Evolutionary conservation across 768 basidiomycete genomes (phyloP).

Genomic region (Tephrocybe sp.): DNA sequence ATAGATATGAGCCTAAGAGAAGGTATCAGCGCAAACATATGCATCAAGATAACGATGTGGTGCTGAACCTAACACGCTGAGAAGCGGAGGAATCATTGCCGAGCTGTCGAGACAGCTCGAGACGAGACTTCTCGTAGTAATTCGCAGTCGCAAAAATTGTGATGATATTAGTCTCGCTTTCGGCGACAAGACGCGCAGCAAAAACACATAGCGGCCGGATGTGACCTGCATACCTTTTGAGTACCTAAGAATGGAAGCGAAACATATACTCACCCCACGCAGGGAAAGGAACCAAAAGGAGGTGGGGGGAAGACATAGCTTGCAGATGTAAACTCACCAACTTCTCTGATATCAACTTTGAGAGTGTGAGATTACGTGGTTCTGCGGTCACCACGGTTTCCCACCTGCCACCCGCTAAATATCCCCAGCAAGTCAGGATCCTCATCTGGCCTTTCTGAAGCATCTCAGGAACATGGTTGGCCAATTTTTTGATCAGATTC

Average conservation of each 20-base stretch:
- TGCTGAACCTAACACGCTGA: constrained; percentile 3
- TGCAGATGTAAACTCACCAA: no score
- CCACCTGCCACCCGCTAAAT: no score
- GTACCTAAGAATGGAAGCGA: background rate
- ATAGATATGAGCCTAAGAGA: constrained; percentile 5
- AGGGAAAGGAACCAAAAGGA: constrained; percentile 5
- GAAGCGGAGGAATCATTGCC: background rate
- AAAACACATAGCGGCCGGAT: constrained; percentile 11
- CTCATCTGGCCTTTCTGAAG: no score
- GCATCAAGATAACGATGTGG: background rate
- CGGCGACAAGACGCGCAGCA: constrained; percentile 11
- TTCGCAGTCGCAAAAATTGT: constrained; percentile 8
- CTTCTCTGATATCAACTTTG: no score
- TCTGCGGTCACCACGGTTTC: no score
- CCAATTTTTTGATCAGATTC: no score
- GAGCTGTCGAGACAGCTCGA: constrained; percentile 10
- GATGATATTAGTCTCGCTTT: constrained; percentile 3
- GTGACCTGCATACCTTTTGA: constrained; percentile 8
- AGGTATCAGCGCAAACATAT: background rate
- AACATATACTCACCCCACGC: constrained; percentile 5
- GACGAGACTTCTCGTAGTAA: constrained; percentile 1
- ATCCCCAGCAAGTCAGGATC: no score
- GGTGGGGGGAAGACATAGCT: background rate
- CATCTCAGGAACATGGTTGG: no score
- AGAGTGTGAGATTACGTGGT: no score